These are phyloP conservation scores for Verbena officinalis DNA, from an alignment of 257 asterid species.

Conservation along the genomic window DNA sequence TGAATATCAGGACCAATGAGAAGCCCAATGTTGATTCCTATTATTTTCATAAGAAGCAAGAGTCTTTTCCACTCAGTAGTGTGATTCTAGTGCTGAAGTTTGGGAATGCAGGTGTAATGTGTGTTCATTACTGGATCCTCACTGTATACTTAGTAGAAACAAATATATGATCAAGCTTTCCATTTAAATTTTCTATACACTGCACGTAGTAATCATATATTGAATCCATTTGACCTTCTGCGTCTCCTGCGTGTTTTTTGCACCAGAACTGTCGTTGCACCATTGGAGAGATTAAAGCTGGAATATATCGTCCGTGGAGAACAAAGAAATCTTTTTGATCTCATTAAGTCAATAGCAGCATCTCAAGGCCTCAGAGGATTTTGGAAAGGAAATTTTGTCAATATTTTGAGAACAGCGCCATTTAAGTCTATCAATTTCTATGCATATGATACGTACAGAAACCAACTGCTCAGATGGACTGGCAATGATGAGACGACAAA, in stretches of 20 bases:
- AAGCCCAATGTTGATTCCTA: not conserved
- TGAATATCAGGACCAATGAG: not conserved
- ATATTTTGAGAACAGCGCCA: constrained; percentile 94
- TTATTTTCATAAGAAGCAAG: not conserved
- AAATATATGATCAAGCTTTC: constrained; percentile 4
- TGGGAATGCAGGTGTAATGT: not conserved
- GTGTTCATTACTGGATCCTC: constrained; percentile 4
- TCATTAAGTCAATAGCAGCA: constrained; percentile 67
- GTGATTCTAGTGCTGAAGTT: constrained; percentile 7
- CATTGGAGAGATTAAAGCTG: constrained; percentile 93
- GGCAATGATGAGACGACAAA: constrained; percentile 83
- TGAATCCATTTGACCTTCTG: constrained; percentile 22
- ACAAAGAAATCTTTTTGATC: constrained; percentile 66
- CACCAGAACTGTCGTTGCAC: constrained; percentile 93
- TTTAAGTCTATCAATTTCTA: constrained; percentile 93
- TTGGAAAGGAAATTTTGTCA: constrained; percentile 97
- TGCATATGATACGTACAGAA: constrained; percentile 84
- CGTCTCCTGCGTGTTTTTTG: constrained; percentile 27
- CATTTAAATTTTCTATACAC: not conserved
- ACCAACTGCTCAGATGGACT: constrained; percentile 65
- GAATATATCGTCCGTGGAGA: constrained; percentile 96
- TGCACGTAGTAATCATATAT: constrained; percentile 9
- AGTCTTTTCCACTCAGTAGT: not conserved
- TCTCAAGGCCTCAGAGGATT: constrained; percentile 87
- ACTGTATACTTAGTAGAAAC: constrained; percentile 14